phyloP scores from a whole-genome alignment of 2,329 filamentous ascomycete species.

The Aspergillus sp. region DNA sequence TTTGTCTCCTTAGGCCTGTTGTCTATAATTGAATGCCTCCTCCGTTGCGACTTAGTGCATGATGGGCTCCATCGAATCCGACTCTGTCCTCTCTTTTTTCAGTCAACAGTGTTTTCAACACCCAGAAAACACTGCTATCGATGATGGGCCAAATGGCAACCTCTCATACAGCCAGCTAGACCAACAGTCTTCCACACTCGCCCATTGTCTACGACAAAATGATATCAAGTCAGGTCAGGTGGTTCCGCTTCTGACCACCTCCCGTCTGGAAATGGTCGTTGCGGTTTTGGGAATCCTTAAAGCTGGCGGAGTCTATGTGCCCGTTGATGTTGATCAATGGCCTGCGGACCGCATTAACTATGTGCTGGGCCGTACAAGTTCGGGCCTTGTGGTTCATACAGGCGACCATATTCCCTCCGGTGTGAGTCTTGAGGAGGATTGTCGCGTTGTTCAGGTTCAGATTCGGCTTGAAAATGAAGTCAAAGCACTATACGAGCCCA shows the following conservation, averaged over 20 bases:
- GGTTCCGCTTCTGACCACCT: neutral
- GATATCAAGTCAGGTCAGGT: neutral
- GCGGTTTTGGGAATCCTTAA: neutral
- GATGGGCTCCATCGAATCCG: neutral
- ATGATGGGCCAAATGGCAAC: neutral
- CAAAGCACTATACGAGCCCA: neutral
- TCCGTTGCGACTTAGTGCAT: neutral
- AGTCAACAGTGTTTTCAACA: neutral
- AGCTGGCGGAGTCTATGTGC: neutral
- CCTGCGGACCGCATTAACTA: neutral
- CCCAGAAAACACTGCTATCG: neutral
- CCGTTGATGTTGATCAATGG: neutral
- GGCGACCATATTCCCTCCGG: neutral
- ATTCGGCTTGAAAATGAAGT: neutral
- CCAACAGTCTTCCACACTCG: neutral
- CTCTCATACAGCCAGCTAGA: neutral
- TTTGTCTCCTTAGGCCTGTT: neutral
- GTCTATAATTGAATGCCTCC: neutral
- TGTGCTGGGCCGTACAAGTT: neutral
- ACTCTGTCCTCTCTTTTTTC: neutral
- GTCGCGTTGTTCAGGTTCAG: neutral
- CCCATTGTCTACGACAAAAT: neutral
- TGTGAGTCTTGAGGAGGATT: neutral
- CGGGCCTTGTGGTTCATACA: neutral
- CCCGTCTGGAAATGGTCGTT: neutral